Evolutionary conservation across 2,329 filamentous ascomycete species (phyloP).

Genomic region (Ophiostoma piceae): DNA sequence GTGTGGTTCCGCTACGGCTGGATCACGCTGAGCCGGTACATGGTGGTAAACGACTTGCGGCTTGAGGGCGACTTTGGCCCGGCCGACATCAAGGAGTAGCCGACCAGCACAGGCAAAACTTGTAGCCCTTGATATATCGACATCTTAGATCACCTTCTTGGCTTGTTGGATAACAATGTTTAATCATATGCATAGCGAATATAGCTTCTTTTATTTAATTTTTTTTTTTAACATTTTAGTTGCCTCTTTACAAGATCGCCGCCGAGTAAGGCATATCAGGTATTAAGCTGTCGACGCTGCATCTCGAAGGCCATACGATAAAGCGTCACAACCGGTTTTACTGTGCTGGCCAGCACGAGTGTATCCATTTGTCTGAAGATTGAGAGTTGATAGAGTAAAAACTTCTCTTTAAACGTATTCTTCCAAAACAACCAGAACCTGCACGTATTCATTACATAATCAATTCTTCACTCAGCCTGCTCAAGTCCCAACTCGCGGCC

Average conservation of each 20-base stretch:
- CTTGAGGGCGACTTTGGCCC: slow-evolving; percentile 41
- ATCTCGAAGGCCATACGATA: no score
- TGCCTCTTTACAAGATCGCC: no score
- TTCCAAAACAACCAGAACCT: neutral
- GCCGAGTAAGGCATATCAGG: no score
- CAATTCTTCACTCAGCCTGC: neutral
- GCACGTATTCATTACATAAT: neutral
- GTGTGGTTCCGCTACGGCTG: slow-evolving; percentile 96
- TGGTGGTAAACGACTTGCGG: slow-evolving; percentile 86
- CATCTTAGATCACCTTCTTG: no score
- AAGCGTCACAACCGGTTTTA: no score
- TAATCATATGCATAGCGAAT: neutral
- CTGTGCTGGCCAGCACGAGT: no score
- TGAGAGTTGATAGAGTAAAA: no score
- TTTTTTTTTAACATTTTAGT: no score
- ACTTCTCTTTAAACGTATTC: no score
- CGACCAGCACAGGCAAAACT: slow-evolving; percentile 37
- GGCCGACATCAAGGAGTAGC: slow-evolving; percentile 16
- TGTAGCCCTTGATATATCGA: neutral
- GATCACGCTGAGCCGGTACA: slow-evolving; percentile 87
- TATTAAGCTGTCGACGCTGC: no score
- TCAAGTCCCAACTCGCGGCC: neutral
- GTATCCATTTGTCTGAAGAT: no score
- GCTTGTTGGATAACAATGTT: no score
- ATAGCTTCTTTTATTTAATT: neutral